phyloP scores from a whole-genome alignment of 163 green algal genomes.

The Picocystis sp. region DNA sequence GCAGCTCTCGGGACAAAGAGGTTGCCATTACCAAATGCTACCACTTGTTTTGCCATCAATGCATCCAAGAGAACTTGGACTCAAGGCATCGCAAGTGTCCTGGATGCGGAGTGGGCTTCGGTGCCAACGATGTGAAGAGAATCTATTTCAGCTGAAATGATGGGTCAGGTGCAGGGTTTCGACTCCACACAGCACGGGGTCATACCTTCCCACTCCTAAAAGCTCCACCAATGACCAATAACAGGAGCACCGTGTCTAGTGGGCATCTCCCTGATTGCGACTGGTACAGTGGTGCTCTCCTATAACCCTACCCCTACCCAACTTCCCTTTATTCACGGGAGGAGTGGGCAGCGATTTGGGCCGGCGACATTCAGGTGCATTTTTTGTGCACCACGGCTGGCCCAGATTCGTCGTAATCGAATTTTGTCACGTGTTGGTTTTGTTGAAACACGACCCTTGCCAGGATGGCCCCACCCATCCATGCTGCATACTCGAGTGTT shows the following conservation, averaged over 20 bases:
- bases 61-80: conserved; percentile 55
- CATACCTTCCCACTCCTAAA: too few relatives aligned
- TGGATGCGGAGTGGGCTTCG: conserved; percentile 29
- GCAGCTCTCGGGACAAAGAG: conserved; percentile 60
- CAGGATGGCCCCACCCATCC: conserved; percentile 72
- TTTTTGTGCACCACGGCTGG: conserved; percentile 28
- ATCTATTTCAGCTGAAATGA: conserved; percentile 3
- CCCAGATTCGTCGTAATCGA: conserved; percentile 50
- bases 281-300: too few relatives aligned
- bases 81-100: conserved; percentile 75
- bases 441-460: conserved; percentile 48
- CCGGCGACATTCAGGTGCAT: neutral
- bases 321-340: too few relatives aligned
- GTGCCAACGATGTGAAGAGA: neutral
- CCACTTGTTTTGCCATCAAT: conserved; percentile 78
- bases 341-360: too few relatives aligned
- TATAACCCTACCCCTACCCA: too few relatives aligned
- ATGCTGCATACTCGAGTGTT: conserved; percentile 35
- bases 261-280: too few relatives aligned
- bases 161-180: too few relatives aligned
- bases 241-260: too few relatives aligned
- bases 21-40: conserved; percentile 79
- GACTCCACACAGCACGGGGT: too few relatives aligned
- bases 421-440: conserved; percentile 48
- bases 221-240: too few relatives aligned